phyloP scores from a whole-genome alignment of 2,329 filamentous ascomycete genomes.

The Rhytidhysteron rufulum region DNA sequence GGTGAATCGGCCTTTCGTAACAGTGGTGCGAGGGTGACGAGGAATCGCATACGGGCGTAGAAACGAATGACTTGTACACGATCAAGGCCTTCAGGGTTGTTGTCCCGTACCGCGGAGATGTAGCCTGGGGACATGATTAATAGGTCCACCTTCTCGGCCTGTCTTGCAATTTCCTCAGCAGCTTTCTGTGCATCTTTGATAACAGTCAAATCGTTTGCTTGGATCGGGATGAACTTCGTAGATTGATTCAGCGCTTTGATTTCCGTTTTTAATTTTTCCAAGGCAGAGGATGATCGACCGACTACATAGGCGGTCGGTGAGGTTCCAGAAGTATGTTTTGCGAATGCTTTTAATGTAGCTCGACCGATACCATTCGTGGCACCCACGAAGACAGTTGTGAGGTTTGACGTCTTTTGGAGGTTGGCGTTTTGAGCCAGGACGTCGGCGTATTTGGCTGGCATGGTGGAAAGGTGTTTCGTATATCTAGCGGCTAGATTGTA shows the following conservation, averaged over 20 bases:
- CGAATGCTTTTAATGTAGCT: conserved; percentile 9
- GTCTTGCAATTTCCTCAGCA: conserved; percentile 7
- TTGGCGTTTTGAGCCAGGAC: conserved; percentile 7
- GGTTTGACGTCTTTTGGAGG: conserved; percentile 4
- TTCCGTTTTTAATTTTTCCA: conserved; percentile 1
- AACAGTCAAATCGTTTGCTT: conserved; percentile 10
- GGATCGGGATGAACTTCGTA: conserved; percentile 9
- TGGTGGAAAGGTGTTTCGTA: conserved; percentile 1
- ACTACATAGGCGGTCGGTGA: conserved; percentile 12
- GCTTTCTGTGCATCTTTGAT: conserved; percentile 9
- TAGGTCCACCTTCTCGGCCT: conserved; percentile 6
- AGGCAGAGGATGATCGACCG: conserved; percentile 4
- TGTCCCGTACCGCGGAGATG: conserved; percentile 17
- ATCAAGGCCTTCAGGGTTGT: conserved; percentile 57
- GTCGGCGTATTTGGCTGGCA: conserved; percentile 8
- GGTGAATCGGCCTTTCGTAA: conserved; percentile 45
- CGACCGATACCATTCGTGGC: conserved; percentile 14
- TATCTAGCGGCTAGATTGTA: too few species aligned
- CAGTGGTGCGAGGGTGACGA: conserved; percentile 55
- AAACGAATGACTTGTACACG: conserved; percentile 49
- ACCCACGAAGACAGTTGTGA: conserved; percentile 13
- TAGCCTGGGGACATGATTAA: conserved; percentile 11
- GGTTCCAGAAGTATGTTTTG: conserved; percentile 6
- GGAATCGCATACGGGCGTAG: conserved; percentile 57
- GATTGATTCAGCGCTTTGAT: conserved; percentile 6